A percentile compares a stretch with the other conserved stretches of the same genome.
These are phyloP conservation scores for Solanum chilense DNA, from an alignment of 257 asterid species.

Conservation along the genomic window DNA sequence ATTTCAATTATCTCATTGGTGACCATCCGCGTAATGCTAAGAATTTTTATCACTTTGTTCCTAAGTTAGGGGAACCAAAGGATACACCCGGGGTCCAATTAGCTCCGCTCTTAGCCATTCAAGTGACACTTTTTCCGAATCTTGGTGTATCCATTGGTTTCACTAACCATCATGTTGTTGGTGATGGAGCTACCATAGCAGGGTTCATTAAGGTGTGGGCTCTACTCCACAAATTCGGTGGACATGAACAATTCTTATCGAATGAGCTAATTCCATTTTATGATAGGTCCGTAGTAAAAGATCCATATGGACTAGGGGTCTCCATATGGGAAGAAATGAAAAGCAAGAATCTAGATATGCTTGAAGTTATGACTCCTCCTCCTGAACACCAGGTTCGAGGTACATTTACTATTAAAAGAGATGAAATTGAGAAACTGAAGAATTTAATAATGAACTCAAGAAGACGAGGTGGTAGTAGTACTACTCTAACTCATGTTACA, in stretches of 20 bases:
- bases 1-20: no score
- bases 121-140: conserved; percentile 6
- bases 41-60: no score
- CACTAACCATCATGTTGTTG: conserved; percentile 1
- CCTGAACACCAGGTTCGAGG: not conserved
- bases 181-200: conserved; percentile 1
- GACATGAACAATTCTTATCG: no score
- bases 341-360: no score
- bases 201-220: conserved; percentile 9
- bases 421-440: conserved; percentile 4
- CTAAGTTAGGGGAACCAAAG: no score
- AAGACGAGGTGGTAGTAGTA: not conserved
- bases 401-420: not conserved
- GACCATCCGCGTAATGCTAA: no score
- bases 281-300: no score
- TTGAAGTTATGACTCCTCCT: no score
- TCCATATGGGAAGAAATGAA: no score
- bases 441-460: conserved; percentile 1
- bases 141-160: not conserved
- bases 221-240: not conserved
- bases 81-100: not conserved
- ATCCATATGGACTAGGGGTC: no score
- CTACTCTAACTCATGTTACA: conserved; percentile 10
- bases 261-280: no score
- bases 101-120: not conserved